These are phyloP conservation scores for Hippophae tibetana DNA, from an alignment of 306 rosid genomes.

Conservation along the genomic window DNA sequence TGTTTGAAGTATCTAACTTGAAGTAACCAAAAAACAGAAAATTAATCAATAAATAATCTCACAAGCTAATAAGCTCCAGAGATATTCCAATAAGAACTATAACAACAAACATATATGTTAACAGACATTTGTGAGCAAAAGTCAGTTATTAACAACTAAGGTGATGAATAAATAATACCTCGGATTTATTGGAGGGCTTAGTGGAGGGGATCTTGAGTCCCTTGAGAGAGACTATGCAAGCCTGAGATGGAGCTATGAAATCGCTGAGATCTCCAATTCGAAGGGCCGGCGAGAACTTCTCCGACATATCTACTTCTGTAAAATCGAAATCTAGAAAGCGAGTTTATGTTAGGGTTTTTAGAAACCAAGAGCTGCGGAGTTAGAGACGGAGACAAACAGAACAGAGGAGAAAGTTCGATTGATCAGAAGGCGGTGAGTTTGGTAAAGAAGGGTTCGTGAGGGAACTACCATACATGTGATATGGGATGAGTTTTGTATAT, in stretches of 20 bases:
- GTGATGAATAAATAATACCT: slow-evolving; percentile 27
- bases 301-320: slow-evolving; percentile 43
- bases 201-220: slow-evolving; percentile 43
- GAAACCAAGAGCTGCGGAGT: neutral
- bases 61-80: neutral
- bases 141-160: too few species aligned
- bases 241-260: slow-evolving; percentile 85
- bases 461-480: too few species aligned
- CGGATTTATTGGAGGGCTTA: slow-evolving; percentile 37
- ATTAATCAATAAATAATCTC: neutral
- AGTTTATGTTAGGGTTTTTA: neutral
- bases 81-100: neutral
- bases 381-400: slow-evolving; percentile 8
- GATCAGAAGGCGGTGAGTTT: slow-evolving; percentile 21
- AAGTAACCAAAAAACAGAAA: neutral
- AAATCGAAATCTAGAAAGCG: neutral
- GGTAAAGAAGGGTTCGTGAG: neutral
- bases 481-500: too few species aligned
- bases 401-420: neutral
- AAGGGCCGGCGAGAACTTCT: slow-evolving; percentile 80
- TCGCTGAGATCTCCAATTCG: slow-evolving; percentile 90
- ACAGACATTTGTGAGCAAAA: too few species aligned
- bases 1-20: slow-evolving; percentile 51
- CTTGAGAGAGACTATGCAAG: slow-evolving; percentile 84
- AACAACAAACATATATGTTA: too few species aligned